Conservation (phyloP, 2,329 filamentous ascomycete genomes). For the Lasiodiplodia hormozganensis region DNA sequence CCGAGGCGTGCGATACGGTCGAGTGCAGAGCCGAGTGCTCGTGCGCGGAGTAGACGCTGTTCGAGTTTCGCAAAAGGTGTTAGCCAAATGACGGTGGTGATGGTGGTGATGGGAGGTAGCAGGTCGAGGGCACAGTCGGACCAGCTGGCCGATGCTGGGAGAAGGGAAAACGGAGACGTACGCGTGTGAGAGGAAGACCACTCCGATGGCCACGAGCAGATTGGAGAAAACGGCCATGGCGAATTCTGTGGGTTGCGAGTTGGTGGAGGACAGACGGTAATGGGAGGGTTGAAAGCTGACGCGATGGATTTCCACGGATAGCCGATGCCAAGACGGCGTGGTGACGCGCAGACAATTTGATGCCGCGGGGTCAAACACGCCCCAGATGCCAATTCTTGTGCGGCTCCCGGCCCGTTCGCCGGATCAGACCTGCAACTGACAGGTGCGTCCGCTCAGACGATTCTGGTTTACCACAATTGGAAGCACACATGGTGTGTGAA, state of each 20-base stretch:
- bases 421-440: neutral
- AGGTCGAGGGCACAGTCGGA: neutral
- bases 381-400: neutral
- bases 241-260: neutral
- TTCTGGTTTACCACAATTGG: neutral
- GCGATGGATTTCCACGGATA: conserved; percentile 6
- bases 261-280: neutral
- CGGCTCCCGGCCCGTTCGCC: neutral
- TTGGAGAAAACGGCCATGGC: conserved; percentile 76
- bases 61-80: conserved; percentile 2
- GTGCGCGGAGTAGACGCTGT: conserved; percentile 93
- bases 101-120: neutral
- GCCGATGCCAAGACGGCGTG: conserved; percentile 24
- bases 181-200: conserved; percentile 85
- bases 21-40: conserved; percentile 80
- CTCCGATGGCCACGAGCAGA: conserved; percentile 73
- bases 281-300: neutral
- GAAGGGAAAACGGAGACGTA: conserved; percentile 52
- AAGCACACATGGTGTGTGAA: neutral
- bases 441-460: neutral
- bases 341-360: conserved; percentile 17
- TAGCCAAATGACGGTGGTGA: neutral
- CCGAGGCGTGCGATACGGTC: conserved; percentile 41
- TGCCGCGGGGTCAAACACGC: conserved; percentile 1
- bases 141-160: neutral